Evolutionary conservation across 73 alveolate genomes (phyloP).

Genomic region (Paraurostyla sp.): DNA sequence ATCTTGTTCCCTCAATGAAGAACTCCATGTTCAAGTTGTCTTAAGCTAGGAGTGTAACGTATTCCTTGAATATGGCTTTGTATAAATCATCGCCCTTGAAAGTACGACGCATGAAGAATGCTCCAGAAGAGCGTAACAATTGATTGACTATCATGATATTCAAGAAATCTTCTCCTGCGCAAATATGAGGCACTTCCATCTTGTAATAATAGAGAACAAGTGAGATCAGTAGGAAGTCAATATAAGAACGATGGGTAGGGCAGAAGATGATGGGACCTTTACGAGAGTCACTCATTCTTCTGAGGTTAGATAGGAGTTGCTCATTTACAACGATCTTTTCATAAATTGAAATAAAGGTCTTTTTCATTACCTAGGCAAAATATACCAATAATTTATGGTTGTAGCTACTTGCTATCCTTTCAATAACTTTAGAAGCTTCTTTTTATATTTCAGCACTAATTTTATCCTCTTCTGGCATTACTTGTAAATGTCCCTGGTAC

Average conservation of each 20-base stretch:
- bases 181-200: conserved; percentile 90
- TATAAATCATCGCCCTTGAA: conserved; percentile 85
- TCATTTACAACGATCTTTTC: conserved; percentile 87
- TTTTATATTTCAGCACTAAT: conserved; percentile 51
- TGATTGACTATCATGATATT: conserved; percentile 81
- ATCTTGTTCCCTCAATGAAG: conserved; percentile 93
- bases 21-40: conserved; percentile 84
- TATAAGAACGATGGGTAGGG: conserved; percentile 95
- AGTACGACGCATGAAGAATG: conserved; percentile 90
- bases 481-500: conserved; percentile 37
- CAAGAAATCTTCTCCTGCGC: conserved; percentile 95
- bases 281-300: conserved; percentile 40
- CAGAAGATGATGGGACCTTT: conserved; percentile 84
- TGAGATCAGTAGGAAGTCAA: conserved; percentile 89
- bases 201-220: conserved; percentile 86
- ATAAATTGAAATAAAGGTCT: conserved; percentile 81
- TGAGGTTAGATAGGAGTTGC: conserved; percentile 56
- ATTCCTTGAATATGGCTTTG: conserved; percentile 88
- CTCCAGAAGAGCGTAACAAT: conserved; percentile 88
- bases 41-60: conserved; percentile 75
- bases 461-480: conserved; percentile 52
- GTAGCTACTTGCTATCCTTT: conserved; percentile 76
- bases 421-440: conserved; percentile 75
- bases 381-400: conserved; percentile 67
- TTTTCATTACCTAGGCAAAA: conserved; percentile 80